Evolutionary conservation across 345 rosid genomes (phyloP), one percentile per base, ranked within the genome.

Genomic region (Eucalyptus victrix): DNA sequence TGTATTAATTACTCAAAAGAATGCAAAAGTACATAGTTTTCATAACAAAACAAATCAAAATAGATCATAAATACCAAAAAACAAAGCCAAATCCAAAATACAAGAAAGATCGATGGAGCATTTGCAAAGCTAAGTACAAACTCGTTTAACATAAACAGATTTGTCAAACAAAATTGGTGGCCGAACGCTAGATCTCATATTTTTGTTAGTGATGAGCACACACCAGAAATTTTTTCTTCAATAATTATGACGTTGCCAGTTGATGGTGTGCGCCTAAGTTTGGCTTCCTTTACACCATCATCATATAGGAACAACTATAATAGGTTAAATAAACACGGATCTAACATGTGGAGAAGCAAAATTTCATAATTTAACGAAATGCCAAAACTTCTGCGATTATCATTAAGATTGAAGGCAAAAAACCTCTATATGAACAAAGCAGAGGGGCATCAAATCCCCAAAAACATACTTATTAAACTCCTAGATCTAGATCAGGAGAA

Each of bases 291-390:
- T 49, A 13, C 50, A 49, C 16, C 5, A 5, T 4, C 16, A 0
- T 49, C 1, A 0, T 49, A 49, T 13, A 0, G 16, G 1, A 1
- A 49, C 6, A 4, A 49, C 0, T 12, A 0, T 2, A 49, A 2
- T 49, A 49, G 0, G 50, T 49, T 49, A 49, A 49, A 13, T 6
- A 49, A 49, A 49, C 0, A 49, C 0, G 1, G 14, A 49, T 49
- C 6, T 49, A 49, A 49, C 50, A 49, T 49, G 16, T 13, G 50
- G 16, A 49, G 1, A 0, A 49, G 16, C 6, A 49, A 49, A 13
- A 4, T 12, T 49, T 49, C 0, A 0, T 49, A 49, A 49, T 49
- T 49, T 6, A 49, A 49, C 0, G 0, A 49, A 0, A 49, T 0
- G 15, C 2, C 14, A 1, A 49, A 49, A 49, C 5, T 4, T 12